These are phyloP conservation scores for Odonthalia washingtoniensis DNA, from an alignment of 31 red algal genomes.

Conservation along the genomic window DNA sequence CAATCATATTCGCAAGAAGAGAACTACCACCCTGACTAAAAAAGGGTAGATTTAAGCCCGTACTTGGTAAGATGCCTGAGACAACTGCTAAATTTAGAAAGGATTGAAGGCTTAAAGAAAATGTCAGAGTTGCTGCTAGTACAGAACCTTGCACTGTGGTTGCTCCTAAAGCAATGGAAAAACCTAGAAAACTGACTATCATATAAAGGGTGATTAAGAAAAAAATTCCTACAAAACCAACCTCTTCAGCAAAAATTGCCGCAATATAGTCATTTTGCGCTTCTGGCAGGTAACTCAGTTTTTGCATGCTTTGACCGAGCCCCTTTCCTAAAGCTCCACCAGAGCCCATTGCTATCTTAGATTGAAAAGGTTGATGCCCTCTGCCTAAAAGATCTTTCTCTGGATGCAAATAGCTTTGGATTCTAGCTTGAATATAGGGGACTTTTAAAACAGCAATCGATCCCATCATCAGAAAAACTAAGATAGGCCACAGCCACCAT, in stretches of 20 bases:
- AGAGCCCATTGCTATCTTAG: conserved; percentile 10
- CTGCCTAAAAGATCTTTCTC: not conserved
- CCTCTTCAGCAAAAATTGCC: conserved; percentile 42
- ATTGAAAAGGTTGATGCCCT: conserved; percentile 31
- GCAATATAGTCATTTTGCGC: conserved; percentile 29
- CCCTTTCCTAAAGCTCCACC: conserved; percentile 15
- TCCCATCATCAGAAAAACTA: not conserved
- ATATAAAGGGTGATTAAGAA: conserved; percentile 32
- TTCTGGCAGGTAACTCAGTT: conserved; percentile 23
- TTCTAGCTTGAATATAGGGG: not conserved
- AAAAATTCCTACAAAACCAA: conserved; percentile 16
- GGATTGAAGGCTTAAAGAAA: conserved; percentile 3
- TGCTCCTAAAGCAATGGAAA: conserved; percentile 1
- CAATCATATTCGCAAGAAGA: conserved; percentile 12
- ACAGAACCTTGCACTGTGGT: not conserved
- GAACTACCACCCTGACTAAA: conserved; percentile 22
- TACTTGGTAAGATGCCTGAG: conserved; percentile 2
- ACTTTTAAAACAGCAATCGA: conserved; percentile 8
- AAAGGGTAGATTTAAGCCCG: conserved; percentile 17
- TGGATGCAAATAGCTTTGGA: conserved; percentile 17
- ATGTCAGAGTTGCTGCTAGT: not conserved
- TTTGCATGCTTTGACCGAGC: conserved; percentile 31
- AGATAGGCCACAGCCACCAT: not conserved
- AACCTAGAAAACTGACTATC: conserved; percentile 8
- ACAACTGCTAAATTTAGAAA: conserved; percentile 6